A percentile compares a stretch with the other conserved stretches of the same genome.
phyloP scores from a whole-genome alignment of 768 basidiomycete genomes.

The Russula ochroleuca region DNA sequence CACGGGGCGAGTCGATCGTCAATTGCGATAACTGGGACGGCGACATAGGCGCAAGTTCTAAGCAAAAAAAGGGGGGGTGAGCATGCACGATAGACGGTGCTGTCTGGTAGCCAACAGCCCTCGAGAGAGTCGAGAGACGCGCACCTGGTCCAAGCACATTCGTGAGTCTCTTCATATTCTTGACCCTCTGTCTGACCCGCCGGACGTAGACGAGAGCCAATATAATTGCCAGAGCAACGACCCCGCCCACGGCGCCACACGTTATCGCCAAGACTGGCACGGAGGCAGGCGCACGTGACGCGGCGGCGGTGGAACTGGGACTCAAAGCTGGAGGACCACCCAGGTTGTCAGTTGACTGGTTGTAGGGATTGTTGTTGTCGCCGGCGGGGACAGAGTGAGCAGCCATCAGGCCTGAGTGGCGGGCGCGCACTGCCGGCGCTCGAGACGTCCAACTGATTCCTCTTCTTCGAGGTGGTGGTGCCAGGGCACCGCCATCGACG shows the following conservation, averaged over 20 bases:
- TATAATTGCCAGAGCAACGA: not conserved
- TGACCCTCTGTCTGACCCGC: constrained; percentile 14
- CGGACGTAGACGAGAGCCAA: constrained; percentile 10
- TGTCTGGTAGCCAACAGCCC: too few relatives aligned
- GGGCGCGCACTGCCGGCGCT: not conserved
- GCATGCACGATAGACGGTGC: not conserved
- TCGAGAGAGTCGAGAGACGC: not conserved
- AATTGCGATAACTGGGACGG: not conserved
- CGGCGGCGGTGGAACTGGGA: not conserved
- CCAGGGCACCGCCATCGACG: not conserved
- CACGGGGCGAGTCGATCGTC: not conserved
- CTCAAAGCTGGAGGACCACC: not conserved
- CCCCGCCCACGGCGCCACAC: not conserved
- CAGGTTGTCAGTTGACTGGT: too few relatives aligned
- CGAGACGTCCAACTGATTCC: not conserved
- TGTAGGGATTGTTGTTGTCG: not conserved
- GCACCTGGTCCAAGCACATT: constrained; percentile 20
- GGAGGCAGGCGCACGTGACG: not conserved
- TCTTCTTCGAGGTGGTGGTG: not conserved
- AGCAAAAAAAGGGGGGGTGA: not conserved
- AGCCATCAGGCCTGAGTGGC: not conserved
- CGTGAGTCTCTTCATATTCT: constrained; percentile 5
- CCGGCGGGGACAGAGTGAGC: not conserved
- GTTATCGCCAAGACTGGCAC: not conserved
- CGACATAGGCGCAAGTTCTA: constrained; percentile 11